Conservation (phyloP, 1,139 yeast genomes). For the Yamadazyma triangularis region DNA sequence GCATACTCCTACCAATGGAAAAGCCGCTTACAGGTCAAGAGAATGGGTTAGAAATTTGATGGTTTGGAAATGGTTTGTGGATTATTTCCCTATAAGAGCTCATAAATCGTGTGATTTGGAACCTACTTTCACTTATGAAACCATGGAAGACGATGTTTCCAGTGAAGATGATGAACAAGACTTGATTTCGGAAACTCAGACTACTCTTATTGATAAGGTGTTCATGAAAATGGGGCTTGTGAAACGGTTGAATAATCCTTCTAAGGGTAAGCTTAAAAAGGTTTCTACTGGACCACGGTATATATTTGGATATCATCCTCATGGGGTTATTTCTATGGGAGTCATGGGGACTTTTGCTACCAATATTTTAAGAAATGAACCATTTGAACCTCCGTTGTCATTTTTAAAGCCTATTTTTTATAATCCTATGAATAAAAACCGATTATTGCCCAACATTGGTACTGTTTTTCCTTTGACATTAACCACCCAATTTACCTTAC, state of each 20-base stretch:
- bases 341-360: slow-evolving; percentile 84
- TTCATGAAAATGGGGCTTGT: slow-evolving; percentile 36
- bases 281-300: slow-evolving; percentile 69
- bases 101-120: slow-evolving; percentile 67
- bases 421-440: slow-evolving; percentile 37
- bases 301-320: slow-evolving; percentile 94
- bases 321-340: slow-evolving; percentile 93
- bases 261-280: slow-evolving; percentile 16
- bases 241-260: slow-evolving; percentile 31
- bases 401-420: slow-evolving; percentile 48
- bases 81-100: slow-evolving; percentile 76
- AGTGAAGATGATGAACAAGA: slow-evolving; percentile 40
- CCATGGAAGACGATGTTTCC: not conserved
- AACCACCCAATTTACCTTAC: slow-evolving; percentile 80
- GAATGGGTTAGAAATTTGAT: slow-evolving; percentile 51
- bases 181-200: slow-evolving; percentile 34
- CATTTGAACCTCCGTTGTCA: slow-evolving; percentile 44
- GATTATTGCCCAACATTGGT: slow-evolving; percentile 75
- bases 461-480: slow-evolving; percentile 74
- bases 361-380: slow-evolving; percentile 57
- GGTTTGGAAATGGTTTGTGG: slow-evolving; percentile 72
- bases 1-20: slow-evolving; percentile 72
- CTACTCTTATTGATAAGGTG: slow-evolving; percentile 33
- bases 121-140: slow-evolving; percentile 53
- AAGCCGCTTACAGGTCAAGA: slow-evolving; percentile 54